Percentiles rank a stretch among this genome's conserved stretches.
Evolutionary conservation across 2,329 filamentous ascomycete genomes (phyloP).

Genomic region (Claviceps africana): DNA sequence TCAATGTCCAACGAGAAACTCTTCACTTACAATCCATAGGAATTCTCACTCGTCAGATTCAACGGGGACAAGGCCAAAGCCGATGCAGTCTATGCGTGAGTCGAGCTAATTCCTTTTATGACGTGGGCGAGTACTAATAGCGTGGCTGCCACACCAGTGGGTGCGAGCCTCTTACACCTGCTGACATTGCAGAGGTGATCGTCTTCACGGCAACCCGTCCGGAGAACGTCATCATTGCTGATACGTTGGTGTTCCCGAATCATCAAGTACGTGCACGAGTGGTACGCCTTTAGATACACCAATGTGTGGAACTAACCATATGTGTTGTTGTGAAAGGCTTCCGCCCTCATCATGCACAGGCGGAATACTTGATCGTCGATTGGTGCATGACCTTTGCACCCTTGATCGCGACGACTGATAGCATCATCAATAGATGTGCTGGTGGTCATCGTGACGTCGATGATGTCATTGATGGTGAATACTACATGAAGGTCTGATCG

Average conservation of each 20-base stretch:
- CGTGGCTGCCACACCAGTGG: constrained; percentile 31
- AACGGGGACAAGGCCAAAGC: constrained; percentile 81
- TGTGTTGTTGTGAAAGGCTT: constrained; percentile 12
- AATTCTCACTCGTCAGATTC: constrained; percentile 82
- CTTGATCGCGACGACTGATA: background rate
- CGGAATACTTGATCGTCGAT: constrained; percentile 6
- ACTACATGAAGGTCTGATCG: background rate
- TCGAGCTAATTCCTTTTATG: constrained; percentile 6
- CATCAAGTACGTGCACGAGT: constrained; percentile 53
- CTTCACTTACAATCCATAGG: constrained; percentile 25
- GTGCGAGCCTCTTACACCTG: constrained; percentile 70
- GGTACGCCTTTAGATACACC: background rate
- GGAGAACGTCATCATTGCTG: constrained; percentile 84
- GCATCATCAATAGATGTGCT: background rate
- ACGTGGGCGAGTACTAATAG: background rate
- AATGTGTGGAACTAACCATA: background rate
- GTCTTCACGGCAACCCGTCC: constrained; percentile 73
- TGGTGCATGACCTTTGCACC: background rate
- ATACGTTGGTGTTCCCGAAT: constrained; percentile 75
- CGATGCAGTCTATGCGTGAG: constrained; percentile 74
- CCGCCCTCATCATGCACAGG: constrained; percentile 19
- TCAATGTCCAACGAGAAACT: background rate
- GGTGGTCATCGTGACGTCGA: too few relatives aligned
- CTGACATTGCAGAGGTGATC: constrained; percentile 81
- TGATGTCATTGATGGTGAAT: background rate